Conservation (phyloP, 306 rosid genomes). For the Morella rubra region DNA sequence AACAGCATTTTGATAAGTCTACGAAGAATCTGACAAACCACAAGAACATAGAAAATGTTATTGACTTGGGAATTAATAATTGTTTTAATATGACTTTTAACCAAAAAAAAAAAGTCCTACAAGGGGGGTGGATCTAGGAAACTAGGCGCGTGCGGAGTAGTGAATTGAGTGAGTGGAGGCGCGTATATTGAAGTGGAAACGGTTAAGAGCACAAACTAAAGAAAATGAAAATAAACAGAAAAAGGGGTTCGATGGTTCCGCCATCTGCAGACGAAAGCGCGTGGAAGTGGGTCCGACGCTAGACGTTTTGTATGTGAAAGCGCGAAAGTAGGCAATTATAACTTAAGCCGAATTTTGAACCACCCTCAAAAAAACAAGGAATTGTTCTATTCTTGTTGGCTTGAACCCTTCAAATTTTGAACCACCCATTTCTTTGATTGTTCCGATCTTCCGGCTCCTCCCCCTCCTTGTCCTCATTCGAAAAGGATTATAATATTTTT, state of each 20-base stretch:
- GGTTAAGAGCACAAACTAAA: no score
- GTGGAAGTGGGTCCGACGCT: constrained; percentile 49
- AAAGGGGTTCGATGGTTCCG: constrained; percentile 17
- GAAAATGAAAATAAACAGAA: background rate
- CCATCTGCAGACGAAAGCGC: constrained; percentile 38
- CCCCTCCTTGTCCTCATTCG: no score
- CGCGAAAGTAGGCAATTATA: background rate
- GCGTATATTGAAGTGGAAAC: background rate
- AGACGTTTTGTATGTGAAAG: constrained; percentile 15
- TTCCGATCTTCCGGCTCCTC: no score
- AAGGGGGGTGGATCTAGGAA: background rate
- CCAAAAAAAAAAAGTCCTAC: no score
- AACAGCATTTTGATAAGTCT: no score
- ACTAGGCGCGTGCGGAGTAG: background rate
- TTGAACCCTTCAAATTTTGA: constrained; percentile 1
- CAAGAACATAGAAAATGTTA: no score
- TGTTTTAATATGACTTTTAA: no score
- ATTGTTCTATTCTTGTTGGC: constrained; percentile 4
- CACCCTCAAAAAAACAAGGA: background rate
- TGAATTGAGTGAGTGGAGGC: background rate
- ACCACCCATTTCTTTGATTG: no score
- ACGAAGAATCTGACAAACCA: no score
- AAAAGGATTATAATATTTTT: no score
- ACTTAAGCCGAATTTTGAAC: no score
- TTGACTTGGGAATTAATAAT: no score